Percentiles rank a stretch among this genome's conserved stretches.
Conservation (phyloP, 305 asterid genomes). For the Petunia hybrid region DNA sequence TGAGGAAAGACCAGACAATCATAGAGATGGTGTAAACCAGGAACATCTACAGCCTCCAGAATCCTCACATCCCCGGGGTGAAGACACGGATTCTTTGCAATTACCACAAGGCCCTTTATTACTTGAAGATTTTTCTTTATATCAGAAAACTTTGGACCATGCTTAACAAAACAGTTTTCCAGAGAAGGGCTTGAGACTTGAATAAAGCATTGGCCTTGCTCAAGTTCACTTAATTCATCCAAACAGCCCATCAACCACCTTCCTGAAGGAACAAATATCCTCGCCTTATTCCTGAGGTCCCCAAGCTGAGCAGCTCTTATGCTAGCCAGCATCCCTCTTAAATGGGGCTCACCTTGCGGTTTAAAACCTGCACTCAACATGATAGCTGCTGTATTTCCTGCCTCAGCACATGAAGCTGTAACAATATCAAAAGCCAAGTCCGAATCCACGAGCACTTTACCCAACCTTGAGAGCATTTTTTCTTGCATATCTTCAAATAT, state of each 20-base stretch:
- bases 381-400: slow-evolving; percentile 73
- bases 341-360: slow-evolving; percentile 80
- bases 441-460: slow-evolving; percentile 66
- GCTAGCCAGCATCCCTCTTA: slow-evolving; percentile 77
- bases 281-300: slow-evolving; percentile 76
- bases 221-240: slow-evolving; percentile 74
- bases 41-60: slow-evolving; percentile 75
- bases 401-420: slow-evolving; percentile 72
- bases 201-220: slow-evolving; percentile 85
- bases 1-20: slow-evolving; percentile 93
- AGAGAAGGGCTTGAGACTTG: slow-evolving; percentile 73
- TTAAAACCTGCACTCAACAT: slow-evolving; percentile 89
- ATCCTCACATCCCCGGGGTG: slow-evolving; percentile 95
- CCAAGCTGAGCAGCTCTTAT: slow-evolving; percentile 85
- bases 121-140: slow-evolving; percentile 56
- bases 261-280: slow-evolving; percentile 79
- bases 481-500: slow-evolving; percentile 86
- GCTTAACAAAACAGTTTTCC: slow-evolving; percentile 69
- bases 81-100: slow-evolving; percentile 90
- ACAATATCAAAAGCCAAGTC: slow-evolving; percentile 80
- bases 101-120: slow-evolving; percentile 66
- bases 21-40: slow-evolving; percentile 62
- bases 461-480: slow-evolving; percentile 66
- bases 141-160: slow-evolving; percentile 68
- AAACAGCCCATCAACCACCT: slow-evolving; percentile 97